phyloP scores from a whole-genome alignment of 75 land plant species.

The Pinus tabuliformis region DNA sequence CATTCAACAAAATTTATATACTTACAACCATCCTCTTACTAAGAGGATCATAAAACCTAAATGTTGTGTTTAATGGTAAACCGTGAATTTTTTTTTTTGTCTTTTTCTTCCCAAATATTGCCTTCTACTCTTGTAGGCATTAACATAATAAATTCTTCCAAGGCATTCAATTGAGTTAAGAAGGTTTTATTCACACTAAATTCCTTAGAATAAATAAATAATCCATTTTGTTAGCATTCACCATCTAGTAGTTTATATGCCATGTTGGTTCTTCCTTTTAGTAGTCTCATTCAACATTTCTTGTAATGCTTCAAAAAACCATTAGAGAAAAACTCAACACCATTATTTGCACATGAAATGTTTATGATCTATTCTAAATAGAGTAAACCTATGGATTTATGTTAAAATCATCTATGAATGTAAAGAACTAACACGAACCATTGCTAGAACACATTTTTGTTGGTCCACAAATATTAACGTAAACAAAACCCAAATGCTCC shows the following conservation, averaged over 20 bases:
- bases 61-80: neutral
- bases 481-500: neutral
- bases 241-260: neutral
- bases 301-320: too few relatives aligned
- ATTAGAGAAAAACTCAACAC: too few relatives aligned
- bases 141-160: neutral
- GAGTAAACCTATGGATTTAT: neutral
- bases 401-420: neutral
- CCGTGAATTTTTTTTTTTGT: too few relatives aligned
- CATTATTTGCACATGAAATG: neutral
- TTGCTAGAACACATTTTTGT: too few relatives aligned
- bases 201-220: neutral
- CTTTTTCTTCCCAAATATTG: neutral
- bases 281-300: too few relatives aligned
- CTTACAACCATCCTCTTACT: too few relatives aligned
- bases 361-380: neutral
- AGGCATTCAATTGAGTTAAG: neutral
- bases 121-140: neutral
- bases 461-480: neutral
- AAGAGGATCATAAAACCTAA: too few relatives aligned
- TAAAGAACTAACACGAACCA: neutral
- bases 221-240: neutral
- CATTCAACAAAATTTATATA: too few relatives aligned
- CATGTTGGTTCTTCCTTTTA: neutral
- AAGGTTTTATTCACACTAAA: neutral